phyloP scores from a whole-genome alignment of 1,284 basidiomycete species.

The Malassezia psittaci region DNA sequence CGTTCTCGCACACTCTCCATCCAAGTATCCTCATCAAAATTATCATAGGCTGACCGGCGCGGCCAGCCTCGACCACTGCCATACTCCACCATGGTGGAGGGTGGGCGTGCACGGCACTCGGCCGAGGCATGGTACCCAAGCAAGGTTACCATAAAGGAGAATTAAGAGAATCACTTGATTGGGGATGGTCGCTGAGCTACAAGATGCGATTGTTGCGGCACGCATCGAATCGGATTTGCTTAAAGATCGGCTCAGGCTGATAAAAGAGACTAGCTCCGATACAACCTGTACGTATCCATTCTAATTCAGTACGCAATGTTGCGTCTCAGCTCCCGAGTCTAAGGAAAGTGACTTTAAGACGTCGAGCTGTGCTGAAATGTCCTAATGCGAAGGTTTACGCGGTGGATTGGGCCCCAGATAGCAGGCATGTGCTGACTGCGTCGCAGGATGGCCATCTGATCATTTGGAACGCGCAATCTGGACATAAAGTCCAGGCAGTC shows the following conservation, averaged over 20 bases:
- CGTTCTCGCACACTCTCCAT: slow-evolving; percentile 8
- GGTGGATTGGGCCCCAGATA: slow-evolving; percentile 96
- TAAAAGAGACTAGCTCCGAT: slow-evolving; percentile 88
- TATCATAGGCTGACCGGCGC: slow-evolving; percentile 13
- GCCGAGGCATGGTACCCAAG: background rate
- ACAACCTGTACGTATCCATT: slow-evolving; percentile 66
- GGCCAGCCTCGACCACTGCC: background rate
- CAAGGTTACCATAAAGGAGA: background rate
- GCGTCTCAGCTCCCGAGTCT: slow-evolving; percentile 67
- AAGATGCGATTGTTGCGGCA: slow-evolving; percentile 71
- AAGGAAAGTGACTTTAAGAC: slow-evolving; percentile 88
- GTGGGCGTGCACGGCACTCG: background rate
- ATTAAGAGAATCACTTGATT: background rate
- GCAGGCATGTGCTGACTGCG: slow-evolving; percentile 91
- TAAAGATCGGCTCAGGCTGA: slow-evolving; percentile 93
- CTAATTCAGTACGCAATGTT: slow-evolving; percentile 7
- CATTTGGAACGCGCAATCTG: slow-evolving; percentile 99
- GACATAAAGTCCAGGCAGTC: slow-evolving; percentile 98
- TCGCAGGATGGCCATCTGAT: slow-evolving; percentile 99
- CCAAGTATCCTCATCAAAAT: slow-evolving; percentile 12
- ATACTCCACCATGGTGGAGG: background rate
- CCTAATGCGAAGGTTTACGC: slow-evolving; percentile 99
- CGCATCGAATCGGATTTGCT: slow-evolving; percentile 88
- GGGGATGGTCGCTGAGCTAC: slow-evolving; percentile 36
- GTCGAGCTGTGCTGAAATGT: slow-evolving; percentile 83